Conservation (phyloP, 2,329 filamentous ascomycete genomes). For the Aspergillus sp. region DNA sequence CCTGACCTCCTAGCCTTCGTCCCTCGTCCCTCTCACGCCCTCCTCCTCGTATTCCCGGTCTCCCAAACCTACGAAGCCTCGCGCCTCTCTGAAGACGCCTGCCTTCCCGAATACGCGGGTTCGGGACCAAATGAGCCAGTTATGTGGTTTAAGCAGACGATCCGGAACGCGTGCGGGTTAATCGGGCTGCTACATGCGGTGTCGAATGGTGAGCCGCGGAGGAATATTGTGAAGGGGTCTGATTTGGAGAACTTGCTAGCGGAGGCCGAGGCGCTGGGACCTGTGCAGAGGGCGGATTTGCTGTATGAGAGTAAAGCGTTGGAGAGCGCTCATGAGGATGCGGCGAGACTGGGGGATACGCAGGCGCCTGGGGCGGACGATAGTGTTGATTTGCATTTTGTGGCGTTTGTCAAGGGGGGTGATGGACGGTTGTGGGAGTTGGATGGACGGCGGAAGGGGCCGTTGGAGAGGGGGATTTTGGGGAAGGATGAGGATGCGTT, state of each 20-base stretch:
- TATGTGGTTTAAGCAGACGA: conserved; percentile 92
- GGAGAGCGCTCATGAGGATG: conserved; percentile 69
- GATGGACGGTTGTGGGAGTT: conserved; percentile 73
- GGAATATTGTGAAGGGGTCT: conserved; percentile 50
- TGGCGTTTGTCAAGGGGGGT: conserved; percentile 77
- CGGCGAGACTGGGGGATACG: conserved; percentile 72
- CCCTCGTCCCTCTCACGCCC: conserved; percentile 77
- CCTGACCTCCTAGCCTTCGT: conserved; percentile 77
- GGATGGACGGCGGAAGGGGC: conserved; percentile 67
- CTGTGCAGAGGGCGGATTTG: conserved; percentile 60
- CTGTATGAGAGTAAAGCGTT: conserved; percentile 71
- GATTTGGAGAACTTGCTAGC: conserved; percentile 53
- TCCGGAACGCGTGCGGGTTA: conserved; percentile 84
- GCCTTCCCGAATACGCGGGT: conserved; percentile 58
- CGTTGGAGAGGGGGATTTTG: conserved; percentile 60
- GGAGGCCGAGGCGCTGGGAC: conserved; percentile 63
- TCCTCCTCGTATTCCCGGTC: conserved; percentile 88
- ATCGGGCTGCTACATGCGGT: conserved; percentile 82
- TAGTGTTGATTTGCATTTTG: conserved; percentile 87
- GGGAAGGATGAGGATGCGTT: conserved; percentile 61
- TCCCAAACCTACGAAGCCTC: conserved; percentile 70
- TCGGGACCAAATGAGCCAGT: conserved; percentile 66
- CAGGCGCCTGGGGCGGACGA: conserved; percentile 69
- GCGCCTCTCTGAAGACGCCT: conserved; percentile 65
- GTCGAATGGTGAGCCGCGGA: conserved; percentile 64